Percentiles rank a stretch among this genome's conserved stretches.
These are phyloP conservation scores for Aspergillus ellipticus DNA, from an alignment of 495 filamentous ascomycete genomes.

Conservation along the genomic window DNA sequence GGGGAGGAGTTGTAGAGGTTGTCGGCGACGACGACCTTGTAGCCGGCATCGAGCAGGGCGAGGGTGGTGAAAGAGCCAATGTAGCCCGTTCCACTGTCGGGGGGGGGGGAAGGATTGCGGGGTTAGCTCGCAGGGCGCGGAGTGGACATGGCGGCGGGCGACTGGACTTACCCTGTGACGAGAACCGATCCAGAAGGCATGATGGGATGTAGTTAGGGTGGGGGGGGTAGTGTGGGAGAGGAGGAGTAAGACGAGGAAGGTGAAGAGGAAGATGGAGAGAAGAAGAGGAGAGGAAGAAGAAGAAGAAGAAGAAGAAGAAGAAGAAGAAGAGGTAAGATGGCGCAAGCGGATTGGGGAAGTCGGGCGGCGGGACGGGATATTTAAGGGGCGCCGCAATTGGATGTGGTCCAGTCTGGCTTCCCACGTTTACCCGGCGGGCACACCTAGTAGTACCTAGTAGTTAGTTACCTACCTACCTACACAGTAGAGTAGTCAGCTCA, in stretches of 20 bases:
- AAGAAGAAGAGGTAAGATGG: not conserved
- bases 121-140: slow-evolving; percentile 15
- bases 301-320: not conserved
- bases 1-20: slow-evolving; percentile 92
- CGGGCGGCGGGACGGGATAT: slow-evolving; percentile 13
- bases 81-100: slow-evolving; percentile 96
- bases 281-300: slow-evolving; percentile 1
- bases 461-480: too few relatives aligned
- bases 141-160: slow-evolving; percentile 5
- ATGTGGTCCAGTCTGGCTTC: too few relatives aligned
- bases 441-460: too few relatives aligned
- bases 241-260: not conserved
- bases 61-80: slow-evolving; percentile 97
- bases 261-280: slow-evolving; percentile 3
- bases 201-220: slow-evolving; percentile 24
- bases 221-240: not conserved
- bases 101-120: slow-evolving; percentile 14
- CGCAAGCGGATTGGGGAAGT: not conserved
- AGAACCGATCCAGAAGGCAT: slow-evolving; percentile 86
- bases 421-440: too few relatives aligned
- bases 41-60: slow-evolving; percentile 85
- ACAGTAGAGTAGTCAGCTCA: too few relatives aligned
- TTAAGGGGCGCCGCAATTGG: slow-evolving; percentile 13
- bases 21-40: slow-evolving; percentile 94
- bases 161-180: slow-evolving; percentile 76